Evolutionary conservation across 495 filamentous ascomycete genomes (phyloP), one percentile per base, ranked within the genome.

Genomic region (Podospora sp.): DNA sequence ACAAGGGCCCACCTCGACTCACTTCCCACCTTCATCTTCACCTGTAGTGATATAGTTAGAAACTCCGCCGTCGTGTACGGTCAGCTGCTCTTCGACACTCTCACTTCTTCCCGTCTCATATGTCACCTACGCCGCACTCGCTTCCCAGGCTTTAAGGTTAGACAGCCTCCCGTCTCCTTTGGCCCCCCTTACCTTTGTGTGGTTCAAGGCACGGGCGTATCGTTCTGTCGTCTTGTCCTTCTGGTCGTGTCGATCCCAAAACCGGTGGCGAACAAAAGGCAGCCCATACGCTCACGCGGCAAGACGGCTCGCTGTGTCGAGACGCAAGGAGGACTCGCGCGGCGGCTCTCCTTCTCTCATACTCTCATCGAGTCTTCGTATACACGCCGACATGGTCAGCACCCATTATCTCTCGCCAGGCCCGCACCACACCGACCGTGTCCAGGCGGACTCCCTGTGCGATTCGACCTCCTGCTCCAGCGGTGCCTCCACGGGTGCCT

Each of bases 361-460:
- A 29, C 12, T 68, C 21, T 52, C 69, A 51, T 61, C 65, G 52
- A 70, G 64, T 24, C 61, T 74, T 7, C 68, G 64, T 50, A 70
- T 73, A 58, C 62, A 71, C 66, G 55, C 73, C 71, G 73, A 75
- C 67, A 78, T 78, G 73, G 56, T 72, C 56, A 69, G 56, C 61
- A 20, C 66, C 35, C 75, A 74, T 33, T 78, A 76, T 62, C 72
- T 77, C 52, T 61, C 62, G 66, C 72, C 73, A 11, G 57, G 63
- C 55, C 63, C 67, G 57, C 69, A 73, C 57, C 69, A 71, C 55
- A 40, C 59, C 22, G 70, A 71, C 36, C 68, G 49, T 35, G 12
- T 67, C 36, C 72, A 66, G 18, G 65, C 66, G 20, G 66, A 75
- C 60, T 62, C 62, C 53, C 36, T 74, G 52, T 67, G 69, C 26